Evolutionary conservation across 805 yeast species (phyloP), one percentile per base, ranked within the genome.

Genomic region (Pichia occidentalis): DNA sequence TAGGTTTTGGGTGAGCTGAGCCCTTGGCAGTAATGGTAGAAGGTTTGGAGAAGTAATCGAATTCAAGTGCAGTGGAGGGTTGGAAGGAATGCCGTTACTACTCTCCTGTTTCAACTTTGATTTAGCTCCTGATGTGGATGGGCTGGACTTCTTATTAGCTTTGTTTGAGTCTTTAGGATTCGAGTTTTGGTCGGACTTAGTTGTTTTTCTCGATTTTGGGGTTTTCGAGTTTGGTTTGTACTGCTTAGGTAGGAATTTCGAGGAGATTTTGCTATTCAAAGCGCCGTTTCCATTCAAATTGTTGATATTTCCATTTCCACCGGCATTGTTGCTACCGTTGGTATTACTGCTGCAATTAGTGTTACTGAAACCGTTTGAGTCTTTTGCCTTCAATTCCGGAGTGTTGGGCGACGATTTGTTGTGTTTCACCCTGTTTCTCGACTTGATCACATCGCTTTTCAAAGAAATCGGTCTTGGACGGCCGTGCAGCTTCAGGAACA

Each of bases 401-500:
- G 79, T 72, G 46, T 70, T 71, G 14, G 78, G 75, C 32, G 67
- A 61, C 19, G 71, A 63, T 34, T 67, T 68, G 7, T 41, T 47
- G 37, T 76, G 80, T 52, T 80, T 80, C 53, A 83, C 81, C 52
- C 97, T 73, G 57, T 88, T 88, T 56, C 97, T 72, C 29, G 92
- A 80, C 63, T 87, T 86, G 58, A 88, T 88, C 21, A 88, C 87
- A 63, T 88, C 95, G 9, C 96, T 85, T 59, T 88, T 88, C 52
- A 88, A 67, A 18, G 87, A 77, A 38, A 87, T 87, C 5, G 97
- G 97, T 52, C 97, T 71, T 26, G 95, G 85, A 37, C 95, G 74
- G 18, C 96, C 95, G 56, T 88, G 97, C 29, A 88, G 70, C 61
- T 88, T 88, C 43, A 87, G 63, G 53, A 86, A 86, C 34, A 86